Percentiles rank a stretch among this genome's conserved stretches.
These are phyloP conservation scores for Chlamydomonas sp. DNA, from an alignment of 139 green algal species.

Conservation along the genomic window DNA sequence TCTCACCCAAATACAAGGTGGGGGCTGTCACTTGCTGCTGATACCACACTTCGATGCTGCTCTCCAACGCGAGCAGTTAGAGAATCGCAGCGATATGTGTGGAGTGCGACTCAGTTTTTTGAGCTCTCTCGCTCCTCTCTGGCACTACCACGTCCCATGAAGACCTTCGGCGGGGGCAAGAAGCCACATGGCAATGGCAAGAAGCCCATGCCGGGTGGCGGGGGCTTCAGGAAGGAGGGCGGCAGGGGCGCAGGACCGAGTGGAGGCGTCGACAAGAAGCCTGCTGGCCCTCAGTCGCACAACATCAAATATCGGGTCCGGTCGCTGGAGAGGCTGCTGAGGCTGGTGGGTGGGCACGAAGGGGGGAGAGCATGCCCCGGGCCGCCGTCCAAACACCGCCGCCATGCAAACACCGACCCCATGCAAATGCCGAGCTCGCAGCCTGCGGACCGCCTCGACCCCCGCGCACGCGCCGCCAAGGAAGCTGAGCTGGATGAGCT, in stretches of 20 bases:
- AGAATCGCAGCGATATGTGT: no score
- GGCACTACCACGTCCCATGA: background rate
- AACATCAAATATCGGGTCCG: conserved; percentile 60
- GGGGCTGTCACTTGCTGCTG: no score
- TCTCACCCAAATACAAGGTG: no score
- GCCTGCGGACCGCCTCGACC: conserved; percentile 36
- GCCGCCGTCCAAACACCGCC: no score
- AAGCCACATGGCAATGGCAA: conserved; percentile 1
- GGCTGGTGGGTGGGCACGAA: conserved; percentile 46
- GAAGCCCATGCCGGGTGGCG: background rate
- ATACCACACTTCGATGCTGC: no score
- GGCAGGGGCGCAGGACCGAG: background rate
- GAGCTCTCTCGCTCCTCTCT: no score
- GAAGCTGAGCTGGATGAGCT: conserved; percentile 54
- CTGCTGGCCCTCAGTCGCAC: background rate
- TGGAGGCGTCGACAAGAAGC: conserved; percentile 17
- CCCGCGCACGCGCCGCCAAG: conserved; percentile 34
- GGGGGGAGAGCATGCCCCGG: no score
- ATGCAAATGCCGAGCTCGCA: background rate
- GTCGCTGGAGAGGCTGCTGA: conserved; percentile 46
- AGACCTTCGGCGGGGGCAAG: conserved; percentile 2
- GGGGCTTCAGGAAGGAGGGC: conserved; percentile 7
- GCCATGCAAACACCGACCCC: no score
- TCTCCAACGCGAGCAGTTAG: no score
- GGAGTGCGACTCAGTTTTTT: no score